A percentile compares a stretch with the other conserved stretches of the same genome.
These are phyloP conservation scores for Fusarium humuli DNA, from an alignment of 2,329 filamentous ascomycete species.

Conservation along the genomic window DNA sequence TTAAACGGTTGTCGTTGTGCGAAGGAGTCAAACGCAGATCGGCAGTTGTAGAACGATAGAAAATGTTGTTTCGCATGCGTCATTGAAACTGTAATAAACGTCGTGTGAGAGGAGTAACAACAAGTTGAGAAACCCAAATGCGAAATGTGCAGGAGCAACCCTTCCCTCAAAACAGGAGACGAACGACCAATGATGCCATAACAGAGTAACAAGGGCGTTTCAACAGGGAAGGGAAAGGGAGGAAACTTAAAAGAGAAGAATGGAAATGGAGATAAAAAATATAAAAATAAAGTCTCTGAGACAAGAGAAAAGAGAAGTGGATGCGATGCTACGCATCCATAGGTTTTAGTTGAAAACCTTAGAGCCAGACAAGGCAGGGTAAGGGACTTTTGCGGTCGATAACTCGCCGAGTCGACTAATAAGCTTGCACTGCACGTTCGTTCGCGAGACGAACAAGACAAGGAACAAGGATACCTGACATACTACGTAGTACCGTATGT, in stretches of 20 bases:
- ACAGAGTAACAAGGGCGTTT: constrained; percentile 13
- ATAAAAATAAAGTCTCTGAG: constrained; percentile 13
- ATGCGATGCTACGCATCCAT: constrained; percentile 9
- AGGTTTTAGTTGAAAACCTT: constrained; percentile 24
- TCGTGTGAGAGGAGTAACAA: constrained; percentile 15
- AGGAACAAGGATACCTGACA: constrained; percentile 28
- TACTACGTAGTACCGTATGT: constrained; percentile 20
- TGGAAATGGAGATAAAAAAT: neutral
- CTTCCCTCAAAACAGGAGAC: constrained; percentile 26
- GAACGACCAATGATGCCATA: constrained; percentile 22
- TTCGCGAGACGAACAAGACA: constrained; percentile 17
- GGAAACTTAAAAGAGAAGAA: constrained; percentile 3
- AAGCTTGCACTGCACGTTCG: constrained; percentile 14
- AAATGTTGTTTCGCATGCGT: constrained; percentile 19
- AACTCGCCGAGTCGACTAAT: constrained; percentile 36
- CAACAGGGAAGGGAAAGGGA: constrained; percentile 14
- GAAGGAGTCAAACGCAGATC: constrained; percentile 2
- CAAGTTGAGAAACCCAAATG: constrained; percentile 6
- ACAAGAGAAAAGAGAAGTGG: constrained; percentile 28
- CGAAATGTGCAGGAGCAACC: constrained; percentile 11
- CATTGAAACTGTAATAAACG: constrained; percentile 30
- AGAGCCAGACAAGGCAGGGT: constrained; percentile 18
- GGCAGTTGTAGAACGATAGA: constrained; percentile 8
- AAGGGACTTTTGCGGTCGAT: constrained; percentile 31
- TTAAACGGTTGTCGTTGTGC: constrained; percentile 1